A percentile compares a stretch with the other conserved stretches of the same genome.
Evolutionary conservation across 768 basidiomycete species (phyloP).

Genomic region (Pulveroboletus sp.): DNA sequence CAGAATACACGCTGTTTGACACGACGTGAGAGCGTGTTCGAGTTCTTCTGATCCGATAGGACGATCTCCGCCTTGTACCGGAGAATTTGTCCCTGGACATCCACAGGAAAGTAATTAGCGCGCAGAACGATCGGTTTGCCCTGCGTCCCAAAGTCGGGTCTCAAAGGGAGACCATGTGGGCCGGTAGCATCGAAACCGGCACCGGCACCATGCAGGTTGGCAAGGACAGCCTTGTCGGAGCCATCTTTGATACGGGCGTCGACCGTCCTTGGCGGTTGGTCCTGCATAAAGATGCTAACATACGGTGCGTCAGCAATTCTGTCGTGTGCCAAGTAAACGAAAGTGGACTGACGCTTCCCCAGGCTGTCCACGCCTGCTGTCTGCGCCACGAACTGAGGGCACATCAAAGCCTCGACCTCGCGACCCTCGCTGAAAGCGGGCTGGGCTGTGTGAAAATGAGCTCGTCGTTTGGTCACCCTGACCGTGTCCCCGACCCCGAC

Average conservation of each 20-base stretch:
- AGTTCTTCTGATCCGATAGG: constrained; percentile 22
- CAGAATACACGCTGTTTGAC: constrained; percentile 43
- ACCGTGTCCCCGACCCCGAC: constrained; percentile 2
- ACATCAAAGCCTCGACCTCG: constrained; percentile 11
- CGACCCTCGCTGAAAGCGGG: background rate
- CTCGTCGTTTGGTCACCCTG: background rate
- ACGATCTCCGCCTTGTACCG: constrained; percentile 37
- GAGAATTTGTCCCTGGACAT: constrained; percentile 35
- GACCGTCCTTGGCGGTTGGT: constrained; percentile 40
- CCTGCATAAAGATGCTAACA: constrained; percentile 31
- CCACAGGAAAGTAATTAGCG: constrained; percentile 48
- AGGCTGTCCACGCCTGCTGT: constrained; percentile 13
- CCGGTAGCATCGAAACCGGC: background rate
- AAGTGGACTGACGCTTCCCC: constrained; percentile 19
- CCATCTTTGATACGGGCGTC: constrained; percentile 48
- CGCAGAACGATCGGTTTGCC: constrained; percentile 42
- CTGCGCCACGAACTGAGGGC: constrained; percentile 13
- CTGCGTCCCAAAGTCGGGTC: constrained; percentile 43
- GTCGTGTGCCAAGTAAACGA: background rate
- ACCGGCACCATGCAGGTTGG: constrained; percentile 23
- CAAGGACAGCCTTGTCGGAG: constrained; percentile 38
- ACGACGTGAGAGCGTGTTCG: constrained; percentile 24
- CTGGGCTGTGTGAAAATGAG: background rate
- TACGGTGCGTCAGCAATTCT: background rate
- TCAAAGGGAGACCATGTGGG: constrained; percentile 35